Percentiles rank a stretch among this genome's conserved stretches.
phyloP scores from a whole-genome alignment of 108 stramenopile species.

The Nannochloropsis gaditana region DNA sequence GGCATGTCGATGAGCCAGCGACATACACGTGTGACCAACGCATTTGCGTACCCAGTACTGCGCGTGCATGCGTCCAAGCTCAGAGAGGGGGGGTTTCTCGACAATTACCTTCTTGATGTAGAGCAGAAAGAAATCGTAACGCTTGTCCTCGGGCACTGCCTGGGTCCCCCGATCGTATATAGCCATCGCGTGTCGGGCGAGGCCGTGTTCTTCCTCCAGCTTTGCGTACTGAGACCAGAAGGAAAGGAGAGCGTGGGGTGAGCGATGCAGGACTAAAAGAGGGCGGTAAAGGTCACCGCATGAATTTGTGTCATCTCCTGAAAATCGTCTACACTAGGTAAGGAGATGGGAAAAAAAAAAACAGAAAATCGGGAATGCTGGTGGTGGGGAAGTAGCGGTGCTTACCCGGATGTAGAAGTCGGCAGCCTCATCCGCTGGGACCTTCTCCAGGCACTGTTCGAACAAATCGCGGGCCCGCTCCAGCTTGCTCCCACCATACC shows the following conservation, averaged over 20 bases:
- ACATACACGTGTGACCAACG: background rate
- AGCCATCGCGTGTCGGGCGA: slow-evolving; percentile 76
- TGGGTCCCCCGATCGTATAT: slow-evolving; percentile 78
- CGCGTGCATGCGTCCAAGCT: too few relatives aligned
- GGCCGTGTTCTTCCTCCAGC: slow-evolving; percentile 89
- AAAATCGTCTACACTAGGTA: too few relatives aligned
- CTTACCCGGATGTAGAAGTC: slow-evolving; percentile 67
- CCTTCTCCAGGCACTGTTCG: slow-evolving; percentile 76
- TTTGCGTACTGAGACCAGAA: slow-evolving; percentile 60
- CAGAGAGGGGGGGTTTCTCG: background rate
- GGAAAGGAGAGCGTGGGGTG: too few relatives aligned
- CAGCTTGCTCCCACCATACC: slow-evolving; percentile 79
- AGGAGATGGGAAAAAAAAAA: too few relatives aligned
- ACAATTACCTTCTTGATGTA: slow-evolving; percentile 68
- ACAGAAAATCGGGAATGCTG: too few relatives aligned
- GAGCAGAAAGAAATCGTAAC: slow-evolving; percentile 73
- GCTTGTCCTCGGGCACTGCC: slow-evolving; percentile 71
- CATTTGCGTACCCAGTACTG: too few relatives aligned
- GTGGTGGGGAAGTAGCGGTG: too few relatives aligned
- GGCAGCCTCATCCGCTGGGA: slow-evolving; percentile 72
- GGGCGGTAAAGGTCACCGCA: too few relatives aligned
- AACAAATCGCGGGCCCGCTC: slow-evolving; percentile 86
- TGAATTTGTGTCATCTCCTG: too few relatives aligned
- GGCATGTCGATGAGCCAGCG: background rate
- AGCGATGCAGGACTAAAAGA: too few relatives aligned